phyloP scores from a whole-genome alignment of 306 rosid species.

The Parietaria judaica region DNA sequence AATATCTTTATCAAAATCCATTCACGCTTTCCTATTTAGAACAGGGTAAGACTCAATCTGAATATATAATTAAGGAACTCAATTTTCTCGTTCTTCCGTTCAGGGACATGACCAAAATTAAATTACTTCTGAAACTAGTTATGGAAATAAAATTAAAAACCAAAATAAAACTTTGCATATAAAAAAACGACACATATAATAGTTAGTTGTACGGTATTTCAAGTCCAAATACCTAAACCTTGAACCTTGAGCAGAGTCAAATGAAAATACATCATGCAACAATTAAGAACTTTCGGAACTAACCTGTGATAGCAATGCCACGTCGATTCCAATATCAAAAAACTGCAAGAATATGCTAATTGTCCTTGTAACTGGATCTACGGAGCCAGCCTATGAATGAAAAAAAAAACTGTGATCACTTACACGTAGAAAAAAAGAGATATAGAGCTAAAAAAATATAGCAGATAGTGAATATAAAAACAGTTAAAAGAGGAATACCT shows the following conservation, averaged over 20 bases:
- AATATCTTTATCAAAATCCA: neutral
- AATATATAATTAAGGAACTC: neutral
- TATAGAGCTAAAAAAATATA: neutral
- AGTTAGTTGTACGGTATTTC: too few species aligned
- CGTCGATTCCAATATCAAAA: conserved; percentile 95
- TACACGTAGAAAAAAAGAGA: conserved; percentile 8
- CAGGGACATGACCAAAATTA: neutral
- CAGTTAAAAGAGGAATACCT: conserved; percentile 40
- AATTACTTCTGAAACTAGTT: neutral
- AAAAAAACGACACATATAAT: too few species aligned
- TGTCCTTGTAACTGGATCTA: conserved; percentile 88
- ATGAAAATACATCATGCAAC: too few species aligned
- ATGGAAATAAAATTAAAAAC: neutral
- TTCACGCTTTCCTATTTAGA: neutral
- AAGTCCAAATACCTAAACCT: too few species aligned
- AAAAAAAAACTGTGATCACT: conserved; percentile 17
- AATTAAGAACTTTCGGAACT: conserved; percentile 12
- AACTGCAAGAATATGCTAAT: conserved; percentile 85
- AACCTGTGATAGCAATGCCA: conserved; percentile 92
- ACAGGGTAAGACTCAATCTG: neutral
- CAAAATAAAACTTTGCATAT: neutral
- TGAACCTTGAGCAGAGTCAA: too few species aligned
- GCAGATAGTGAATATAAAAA: conserved; percentile 2
- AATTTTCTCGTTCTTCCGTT: neutral
- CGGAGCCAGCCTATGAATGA: conserved; percentile 85